These are phyloP conservation scores for Neurospora sp. DNA, from an alignment of 495 filamentous ascomycete species.

Conservation along the genomic window DNA sequence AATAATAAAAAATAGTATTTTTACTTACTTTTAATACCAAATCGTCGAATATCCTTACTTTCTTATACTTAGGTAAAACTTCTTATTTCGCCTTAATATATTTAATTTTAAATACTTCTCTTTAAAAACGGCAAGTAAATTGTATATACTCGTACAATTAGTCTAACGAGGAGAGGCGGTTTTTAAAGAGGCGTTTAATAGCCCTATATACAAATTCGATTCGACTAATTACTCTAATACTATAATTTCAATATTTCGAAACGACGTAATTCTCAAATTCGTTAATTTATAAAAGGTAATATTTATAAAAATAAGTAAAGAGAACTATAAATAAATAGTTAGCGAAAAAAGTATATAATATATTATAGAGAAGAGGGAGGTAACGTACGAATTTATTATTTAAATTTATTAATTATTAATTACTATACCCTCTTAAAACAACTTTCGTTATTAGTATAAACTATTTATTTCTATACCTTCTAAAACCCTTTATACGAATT, in stretches of 20 bases:
- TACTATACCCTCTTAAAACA: no score
- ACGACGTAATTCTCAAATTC: background rate
- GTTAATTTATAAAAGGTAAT: background rate
- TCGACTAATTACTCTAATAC: background rate
- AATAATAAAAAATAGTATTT: no score
- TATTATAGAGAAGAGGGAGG: no score
- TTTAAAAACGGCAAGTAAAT: background rate
- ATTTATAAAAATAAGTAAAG: background rate
- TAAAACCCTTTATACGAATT: no score
- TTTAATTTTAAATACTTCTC: background rate
- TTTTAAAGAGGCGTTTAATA: background rate
- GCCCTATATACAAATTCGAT: background rate
- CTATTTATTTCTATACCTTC: no score
- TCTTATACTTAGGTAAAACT: background rate
- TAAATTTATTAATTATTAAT: no score
- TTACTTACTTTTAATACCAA: background rate
- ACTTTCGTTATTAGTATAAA: no score
- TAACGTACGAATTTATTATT: no score
- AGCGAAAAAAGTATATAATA: no score
- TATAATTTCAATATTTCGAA: background rate
- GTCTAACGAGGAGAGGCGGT: background rate
- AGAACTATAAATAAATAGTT: no score
- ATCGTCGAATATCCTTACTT: background rate
- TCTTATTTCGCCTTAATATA: background rate
- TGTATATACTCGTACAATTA: background rate